Conservation (phyloP, 192 early-diverging fungal genomes). For the Kappamyces sp. region DNA sequence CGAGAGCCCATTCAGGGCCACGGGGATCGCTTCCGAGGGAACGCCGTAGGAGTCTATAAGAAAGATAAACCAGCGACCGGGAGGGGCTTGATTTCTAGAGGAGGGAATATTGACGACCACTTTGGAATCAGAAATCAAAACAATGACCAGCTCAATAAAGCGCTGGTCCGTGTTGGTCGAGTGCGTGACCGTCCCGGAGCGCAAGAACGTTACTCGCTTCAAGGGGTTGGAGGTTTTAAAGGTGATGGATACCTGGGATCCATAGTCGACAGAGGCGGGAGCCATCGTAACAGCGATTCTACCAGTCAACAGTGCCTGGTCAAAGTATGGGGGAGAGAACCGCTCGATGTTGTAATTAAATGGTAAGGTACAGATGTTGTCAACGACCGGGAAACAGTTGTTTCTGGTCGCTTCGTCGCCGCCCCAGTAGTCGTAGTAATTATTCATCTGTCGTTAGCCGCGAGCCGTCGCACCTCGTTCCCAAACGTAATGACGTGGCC, state of each 20-base stretch:
- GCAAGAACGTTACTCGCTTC: constrained; percentile 17
- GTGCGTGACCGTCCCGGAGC: constrained; percentile 38
- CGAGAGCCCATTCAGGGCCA: background rate
- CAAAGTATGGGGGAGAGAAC: constrained; percentile 14
- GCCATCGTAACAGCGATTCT: constrained; percentile 4
- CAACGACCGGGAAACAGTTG: constrained; percentile 6
- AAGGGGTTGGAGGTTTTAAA: constrained; percentile 10
- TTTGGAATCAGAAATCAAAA: background rate
- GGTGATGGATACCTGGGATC: constrained; percentile 17
- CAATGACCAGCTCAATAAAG: constrained; percentile 26
- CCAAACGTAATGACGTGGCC: constrained; percentile 34
- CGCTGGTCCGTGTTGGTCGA: constrained; percentile 37
- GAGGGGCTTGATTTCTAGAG: constrained; percentile 23
- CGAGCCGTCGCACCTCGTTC: constrained; percentile 19
- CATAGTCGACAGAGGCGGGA: constrained; percentile 20
- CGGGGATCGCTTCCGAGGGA: constrained; percentile 22
- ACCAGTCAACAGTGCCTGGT: background rate
- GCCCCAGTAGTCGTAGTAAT: constrained; percentile 27
- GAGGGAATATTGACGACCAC: constrained; percentile 24
- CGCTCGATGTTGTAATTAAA: constrained; percentile 17
- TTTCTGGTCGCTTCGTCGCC: background rate
- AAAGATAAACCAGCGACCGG: constrained; percentile 40
- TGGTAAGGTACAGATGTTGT: constrained; percentile 9
- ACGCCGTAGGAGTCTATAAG: constrained; percentile 23
- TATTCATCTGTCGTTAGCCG: background rate